Evolutionary conservation across 805 yeast species (phyloP).

Genomic region (Saccharomycopsis malanga): DNA sequence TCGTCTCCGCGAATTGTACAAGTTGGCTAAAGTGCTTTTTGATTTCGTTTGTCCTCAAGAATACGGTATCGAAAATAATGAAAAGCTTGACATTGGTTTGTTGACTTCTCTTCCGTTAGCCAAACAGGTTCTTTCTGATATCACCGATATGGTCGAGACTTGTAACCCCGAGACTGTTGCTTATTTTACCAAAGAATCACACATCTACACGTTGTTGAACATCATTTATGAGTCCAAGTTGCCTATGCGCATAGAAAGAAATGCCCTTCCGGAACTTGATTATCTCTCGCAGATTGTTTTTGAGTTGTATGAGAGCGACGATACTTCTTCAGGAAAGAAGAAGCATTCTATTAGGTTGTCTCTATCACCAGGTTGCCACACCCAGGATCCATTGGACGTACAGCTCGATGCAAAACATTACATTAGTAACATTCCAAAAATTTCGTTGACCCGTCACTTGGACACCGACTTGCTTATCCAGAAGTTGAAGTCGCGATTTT

Average conservation of each 20-base stretch:
- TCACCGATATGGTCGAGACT: conserved; percentile 68
- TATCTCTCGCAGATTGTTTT: conserved; percentile 90
- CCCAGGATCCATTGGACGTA: conserved; percentile 95
- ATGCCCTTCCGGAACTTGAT: conserved; percentile 93
- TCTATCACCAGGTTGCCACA: conserved; percentile 97
- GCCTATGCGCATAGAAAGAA: conserved; percentile 92
- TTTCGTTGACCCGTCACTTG: conserved; percentile 83
- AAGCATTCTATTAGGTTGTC: conserved; percentile 85
- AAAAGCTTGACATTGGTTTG: conserved; percentile 91
- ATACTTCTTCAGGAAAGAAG: conserved; percentile 44
- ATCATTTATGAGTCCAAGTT: conserved; percentile 86
- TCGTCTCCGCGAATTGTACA: conserved; percentile 77
- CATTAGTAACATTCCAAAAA: conserved; percentile 90
- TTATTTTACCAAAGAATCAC: conserved; percentile 95
- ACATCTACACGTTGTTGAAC: conserved; percentile 87
- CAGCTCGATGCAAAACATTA: conserved; percentile 94
- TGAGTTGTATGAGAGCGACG: conserved; percentile 79
- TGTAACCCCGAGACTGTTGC: conserved; percentile 80
- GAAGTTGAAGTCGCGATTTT: conserved; percentile 71
- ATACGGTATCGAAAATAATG: conserved; percentile 93
- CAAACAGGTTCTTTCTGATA: conserved; percentile 74
- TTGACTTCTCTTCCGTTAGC: conserved; percentile 92
- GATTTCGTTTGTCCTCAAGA: conserved; percentile 99
- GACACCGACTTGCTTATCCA: conserved; percentile 86
- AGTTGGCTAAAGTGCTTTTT: conserved; percentile 85